Base-by-base conservation (phyloP, 371 early-diverging fungal species). In the Lichtheimia hyalospora region DNA sequence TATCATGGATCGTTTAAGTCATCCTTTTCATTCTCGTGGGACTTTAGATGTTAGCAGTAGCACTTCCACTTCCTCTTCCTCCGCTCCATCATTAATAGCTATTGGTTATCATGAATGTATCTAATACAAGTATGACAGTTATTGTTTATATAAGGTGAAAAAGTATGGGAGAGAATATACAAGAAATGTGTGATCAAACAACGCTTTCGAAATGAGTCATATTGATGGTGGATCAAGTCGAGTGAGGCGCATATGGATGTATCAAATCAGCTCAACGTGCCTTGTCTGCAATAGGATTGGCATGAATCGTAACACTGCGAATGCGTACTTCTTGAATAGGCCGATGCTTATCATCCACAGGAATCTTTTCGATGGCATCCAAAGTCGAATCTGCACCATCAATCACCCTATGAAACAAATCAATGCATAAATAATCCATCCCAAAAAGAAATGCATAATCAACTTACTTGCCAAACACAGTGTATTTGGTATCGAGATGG, bases 231-330 rank as follows among this genome's bases (percentile, higher is more conserved):
- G 10, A 34, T 34, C 34, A 10, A 34, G 34, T 34, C 34, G 8
- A 8, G 34, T 34, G 34, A 8, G 34, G 2, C 2, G 10, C 15
- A 8, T 21, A 27, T 20, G 14, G 24, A 34, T 52, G 52, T 21
- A 21, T 25, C 18, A 42, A 42, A 25, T 12, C 25, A 16, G 24
- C 34, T 59, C 27, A 59, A 14, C 25, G 52, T 59, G 60, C 46
- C 46, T 79, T 79, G 48, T 95, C 93, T 3, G 97, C 96, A 39
- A 97, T 79, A 8, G 98, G 98, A 68, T 97, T 97, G n/a, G 98
- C 96, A 75, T 96, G 96, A 40, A 97, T 90, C 0, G 92, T 96
- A 13, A 95, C 85, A 3, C 81, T 78, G 52, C 75, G 78, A 18
- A 97, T 91, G 60, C 85, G 81, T 16, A 96, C 82, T 1, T 91